Base-by-base conservation (phyloP, 1,284 basidiomycete species). In the Malassezia pachydermatis region DNA sequence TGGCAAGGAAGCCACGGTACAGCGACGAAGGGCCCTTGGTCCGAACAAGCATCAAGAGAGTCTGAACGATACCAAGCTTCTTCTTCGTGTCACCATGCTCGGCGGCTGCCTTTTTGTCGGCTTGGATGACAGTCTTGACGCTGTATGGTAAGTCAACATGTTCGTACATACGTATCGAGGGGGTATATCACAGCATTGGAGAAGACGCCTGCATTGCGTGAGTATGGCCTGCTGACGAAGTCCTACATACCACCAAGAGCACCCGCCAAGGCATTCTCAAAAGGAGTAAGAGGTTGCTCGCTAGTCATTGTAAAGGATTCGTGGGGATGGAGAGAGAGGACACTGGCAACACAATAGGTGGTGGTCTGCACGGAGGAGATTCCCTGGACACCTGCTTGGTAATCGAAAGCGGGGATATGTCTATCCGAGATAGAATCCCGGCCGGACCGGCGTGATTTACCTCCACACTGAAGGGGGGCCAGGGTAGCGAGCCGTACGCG, bases 1-100 rank as follows among this genome's bases (percentile, higher is more conserved):
- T 95, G n/a, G 94, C 94, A 30, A 81, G 78, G 70, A 96, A 98
- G 4, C 94, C 94, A 53, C 83, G 81, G 76, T 95, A 99, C 67
- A 84, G 82, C 0, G 88, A 90, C 7, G 29, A n/a, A 19, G 54
- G 43, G 19, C 68, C 68, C 41, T 66, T 65, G 48, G 58, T 59
- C 17, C 46, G 36, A 24, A 59, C 59, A 41, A 71, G 67, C 20
- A 50, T 54, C n/a, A 71, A 34, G 25, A 71, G 55, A 24, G 64
- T 67, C 38, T 62, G 52, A 41, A 71, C 47, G 49, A 71, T 57
- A 16, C 62, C 66, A 6, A 51, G 57, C 36, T 61, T 57, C 46
- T 65, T 62, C 24, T 83, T 63, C 73, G 43, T 60, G 63, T 41
- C 57, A n/a, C n/a, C n/a, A n/a, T n/a, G 63, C 23, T 73, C 51